Conservation (phyloP, 2,329 filamentous ascomycete species). For the Xylaria sp. region DNA sequence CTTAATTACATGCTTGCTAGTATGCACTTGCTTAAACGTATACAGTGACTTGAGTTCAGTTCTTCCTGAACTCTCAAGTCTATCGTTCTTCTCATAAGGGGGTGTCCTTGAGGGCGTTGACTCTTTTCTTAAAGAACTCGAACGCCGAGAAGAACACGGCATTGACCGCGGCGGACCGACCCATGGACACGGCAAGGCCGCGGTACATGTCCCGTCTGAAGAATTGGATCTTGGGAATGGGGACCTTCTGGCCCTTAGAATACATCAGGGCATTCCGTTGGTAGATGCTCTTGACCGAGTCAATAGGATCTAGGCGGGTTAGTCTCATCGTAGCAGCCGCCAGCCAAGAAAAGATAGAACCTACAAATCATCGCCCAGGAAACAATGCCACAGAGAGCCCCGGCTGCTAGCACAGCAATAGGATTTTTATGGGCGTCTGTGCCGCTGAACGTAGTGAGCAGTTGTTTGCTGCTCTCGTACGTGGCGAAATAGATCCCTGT, state of each 20-base stretch:
- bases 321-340: slow-evolving; percentile 1
- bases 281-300: slow-evolving; percentile 80
- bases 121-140: slow-evolving; percentile 71
- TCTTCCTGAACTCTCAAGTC: slow-evolving; percentile 1
- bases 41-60: slow-evolving; percentile 12
- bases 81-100: slow-evolving; percentile 9
- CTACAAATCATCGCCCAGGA: slow-evolving; percentile 74
- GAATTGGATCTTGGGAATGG: slow-evolving; percentile 69
- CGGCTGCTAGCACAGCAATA: slow-evolving; percentile 70
- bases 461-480: slow-evolving; percentile 80
- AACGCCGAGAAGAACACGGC: slow-evolving; percentile 88
- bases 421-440: slow-evolving; percentile 71
- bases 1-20: slow-evolving; percentile 17
- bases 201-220: slow-evolving; percentile 76
- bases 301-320: slow-evolving; percentile 55
- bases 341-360: slow-evolving; percentile 30
- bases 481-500: slow-evolving; percentile 85
- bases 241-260: slow-evolving; percentile 57
- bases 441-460: slow-evolving; percentile 67
- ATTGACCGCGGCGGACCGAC: slow-evolving; percentile 75
- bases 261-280: slow-evolving; percentile 74
- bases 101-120: slow-evolving; percentile 49
- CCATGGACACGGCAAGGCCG: slow-evolving; percentile 77
- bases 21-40: slow-evolving; percentile 17
- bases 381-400: slow-evolving; percentile 75